phyloP scores from a whole-genome alignment of 176 grass and related monocot genomes.

The Zizania latifolia region DNA sequence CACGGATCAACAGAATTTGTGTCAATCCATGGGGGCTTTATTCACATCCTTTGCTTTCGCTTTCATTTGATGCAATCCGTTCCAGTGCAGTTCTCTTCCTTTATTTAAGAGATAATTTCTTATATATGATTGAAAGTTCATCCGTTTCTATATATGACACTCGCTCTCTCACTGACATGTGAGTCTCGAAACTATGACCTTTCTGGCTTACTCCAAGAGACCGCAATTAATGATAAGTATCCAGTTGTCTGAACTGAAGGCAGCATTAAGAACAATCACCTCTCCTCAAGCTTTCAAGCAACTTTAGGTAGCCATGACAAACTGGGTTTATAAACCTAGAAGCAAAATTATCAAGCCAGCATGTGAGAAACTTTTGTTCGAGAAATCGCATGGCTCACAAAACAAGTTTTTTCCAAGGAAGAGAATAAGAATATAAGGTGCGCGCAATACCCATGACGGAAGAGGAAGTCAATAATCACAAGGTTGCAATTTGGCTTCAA shows the following conservation, averaged over 20 bases:
- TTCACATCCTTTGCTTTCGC: too few species aligned
- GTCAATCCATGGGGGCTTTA: too few species aligned
- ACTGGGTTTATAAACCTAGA: conserved; percentile 68
- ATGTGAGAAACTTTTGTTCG: neutral
- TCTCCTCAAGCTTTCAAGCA: conserved; percentile 63
- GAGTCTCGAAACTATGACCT: too few species aligned
- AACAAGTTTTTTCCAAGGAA: neutral
- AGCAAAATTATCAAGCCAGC: neutral
- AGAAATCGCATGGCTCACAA: neutral
- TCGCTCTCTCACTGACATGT: too few species aligned
- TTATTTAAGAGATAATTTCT: too few species aligned
- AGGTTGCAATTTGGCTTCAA: conserved; percentile 82
- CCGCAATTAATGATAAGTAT: too few species aligned
- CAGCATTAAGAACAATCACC: conserved; percentile 67
- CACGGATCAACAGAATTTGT: too few species aligned
- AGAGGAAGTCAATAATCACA: conserved; percentile 79
- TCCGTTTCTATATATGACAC: too few species aligned
- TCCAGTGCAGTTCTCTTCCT: too few species aligned
- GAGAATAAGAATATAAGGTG: neutral
- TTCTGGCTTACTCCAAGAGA: too few species aligned
- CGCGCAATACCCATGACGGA: conserved; percentile 67
- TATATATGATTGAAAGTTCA: too few species aligned
- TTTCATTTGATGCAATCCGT: too few species aligned
- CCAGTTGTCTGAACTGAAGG: neutral
- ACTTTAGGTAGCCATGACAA: conserved; percentile 58